Conservation (phyloP, 805 yeast species). For the Sugiyamaella smithiae region DNA sequence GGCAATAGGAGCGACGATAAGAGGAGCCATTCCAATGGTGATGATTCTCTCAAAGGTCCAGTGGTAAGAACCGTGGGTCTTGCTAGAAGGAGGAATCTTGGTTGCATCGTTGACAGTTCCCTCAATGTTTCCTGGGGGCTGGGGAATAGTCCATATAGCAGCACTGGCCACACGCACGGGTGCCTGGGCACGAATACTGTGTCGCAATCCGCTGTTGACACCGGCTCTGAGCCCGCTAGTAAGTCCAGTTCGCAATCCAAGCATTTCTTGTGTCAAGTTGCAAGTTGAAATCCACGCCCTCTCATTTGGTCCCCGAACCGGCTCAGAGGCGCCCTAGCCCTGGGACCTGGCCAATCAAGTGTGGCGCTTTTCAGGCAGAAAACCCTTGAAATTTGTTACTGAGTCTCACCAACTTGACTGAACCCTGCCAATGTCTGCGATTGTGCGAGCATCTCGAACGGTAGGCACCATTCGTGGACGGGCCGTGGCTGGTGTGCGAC, state of each 20-base stretch:
- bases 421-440: conserved; percentile 11
- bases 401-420: not conserved
- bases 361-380: not conserved
- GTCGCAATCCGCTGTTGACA: conserved; percentile 13
- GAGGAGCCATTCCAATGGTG: conserved; percentile 70
- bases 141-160: conserved; percentile 45
- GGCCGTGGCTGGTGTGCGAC: not conserved
- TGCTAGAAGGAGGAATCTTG: conserved; percentile 58
- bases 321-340: conserved; percentile 2
- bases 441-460: conserved; percentile 12
- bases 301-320: too few relatives aligned
- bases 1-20: conserved; percentile 70
- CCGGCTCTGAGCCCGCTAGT: conserved; percentile 11
- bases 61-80: conserved; percentile 79
- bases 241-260: conserved; percentile 5
- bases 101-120: conserved; percentile 95
- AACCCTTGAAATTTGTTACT: not conserved
- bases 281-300: too few relatives aligned
- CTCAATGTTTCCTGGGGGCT: conserved; percentile 84
- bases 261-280: not conserved
- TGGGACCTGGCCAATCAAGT: not conserved
- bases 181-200: too few relatives aligned
- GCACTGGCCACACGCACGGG: conserved; percentile 2
- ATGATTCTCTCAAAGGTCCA: conserved; percentile 87
- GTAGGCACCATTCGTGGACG: not conserved